These are phyloP conservation scores for Pistacia vera DNA, from an alignment of 345 rosid species.

Conservation along the genomic window DNA sequence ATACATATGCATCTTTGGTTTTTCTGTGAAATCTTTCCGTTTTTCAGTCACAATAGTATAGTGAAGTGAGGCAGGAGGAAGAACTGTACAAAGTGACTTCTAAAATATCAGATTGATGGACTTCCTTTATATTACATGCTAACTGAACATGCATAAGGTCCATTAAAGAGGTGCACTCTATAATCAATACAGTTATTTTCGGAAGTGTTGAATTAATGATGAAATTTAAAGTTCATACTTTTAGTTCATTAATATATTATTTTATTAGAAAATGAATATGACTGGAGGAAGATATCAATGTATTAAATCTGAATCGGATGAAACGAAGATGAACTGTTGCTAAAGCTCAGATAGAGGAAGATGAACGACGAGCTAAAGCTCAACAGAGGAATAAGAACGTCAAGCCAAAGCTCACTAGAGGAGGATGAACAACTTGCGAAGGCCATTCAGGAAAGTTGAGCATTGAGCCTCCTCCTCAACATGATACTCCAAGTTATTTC, in stretches of 20 bases:
- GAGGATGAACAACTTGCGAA: slow-evolving; percentile 90
- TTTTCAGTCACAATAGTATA: background rate
- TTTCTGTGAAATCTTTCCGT: background rate
- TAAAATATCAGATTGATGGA: background rate
- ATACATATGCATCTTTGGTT: slow-evolving; percentile 11
- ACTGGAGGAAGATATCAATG: slow-evolving; percentile 48
- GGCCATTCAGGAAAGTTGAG: slow-evolving; percentile 89
- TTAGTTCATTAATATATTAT: slow-evolving; percentile 16
- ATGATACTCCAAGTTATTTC: slow-evolving; percentile 50
- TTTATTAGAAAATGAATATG: slow-evolving; percentile 48
- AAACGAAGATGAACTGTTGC: slow-evolving; percentile 43
- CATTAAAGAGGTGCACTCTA: background rate
- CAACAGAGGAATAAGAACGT: slow-evolving; percentile 34
- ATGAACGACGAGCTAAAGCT: slow-evolving; percentile 33
- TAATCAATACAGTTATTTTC: background rate
- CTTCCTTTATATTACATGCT: background rate
- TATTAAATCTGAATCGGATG: slow-evolving; percentile 39
- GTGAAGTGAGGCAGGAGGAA: background rate
- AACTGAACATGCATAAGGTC: background rate
- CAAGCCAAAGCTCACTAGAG: slow-evolving; percentile 56
- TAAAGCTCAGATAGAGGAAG: slow-evolving; percentile 58
- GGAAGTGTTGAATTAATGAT: slow-evolving; percentile 14
- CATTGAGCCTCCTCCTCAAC: slow-evolving; percentile 56
- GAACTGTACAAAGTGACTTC: background rate
- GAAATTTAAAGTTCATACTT: slow-evolving; percentile 5